phyloP scores from a whole-genome alignment of 2,329 filamentous ascomycete genomes.

The Colletotrichum plurivorum region DNA sequence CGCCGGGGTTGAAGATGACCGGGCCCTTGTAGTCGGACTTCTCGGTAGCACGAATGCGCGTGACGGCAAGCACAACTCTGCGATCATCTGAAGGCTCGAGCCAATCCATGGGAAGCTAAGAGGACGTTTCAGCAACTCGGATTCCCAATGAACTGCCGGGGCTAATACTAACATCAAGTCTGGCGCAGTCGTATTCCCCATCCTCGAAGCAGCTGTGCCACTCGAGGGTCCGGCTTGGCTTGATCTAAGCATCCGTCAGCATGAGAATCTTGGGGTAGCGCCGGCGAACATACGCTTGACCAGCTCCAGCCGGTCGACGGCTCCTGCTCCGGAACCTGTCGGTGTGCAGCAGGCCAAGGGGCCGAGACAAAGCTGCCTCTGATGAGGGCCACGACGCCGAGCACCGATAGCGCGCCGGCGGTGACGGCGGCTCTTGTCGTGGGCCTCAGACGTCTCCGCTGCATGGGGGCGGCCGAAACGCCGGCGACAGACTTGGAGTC shows the following conservation, averaged over 20 bases:
- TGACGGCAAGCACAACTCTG: slow-evolving; percentile 50
- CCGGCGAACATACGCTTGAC: slow-evolving; percentile 17
- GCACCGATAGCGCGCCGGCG: slow-evolving; percentile 19
- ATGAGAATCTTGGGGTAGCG: not conserved
- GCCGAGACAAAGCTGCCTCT: slow-evolving; percentile 12
- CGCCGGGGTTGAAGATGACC: slow-evolving; percentile 54
- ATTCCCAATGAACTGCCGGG: not conserved
- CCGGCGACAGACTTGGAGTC: slow-evolving; percentile 4
- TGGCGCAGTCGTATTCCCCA: slow-evolving; percentile 49
- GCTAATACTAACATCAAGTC: slow-evolving; percentile 48
- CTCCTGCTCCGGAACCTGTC: not conserved
- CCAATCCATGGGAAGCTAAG: slow-evolving; percentile 54
- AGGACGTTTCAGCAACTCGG: not conserved
- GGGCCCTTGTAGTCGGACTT: slow-evolving; percentile 46
- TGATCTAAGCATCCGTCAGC: slow-evolving; percentile 50
- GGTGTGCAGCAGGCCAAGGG: not conserved
- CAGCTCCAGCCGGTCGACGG: slow-evolving; percentile 22
- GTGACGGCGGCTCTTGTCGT: slow-evolving; percentile 10
- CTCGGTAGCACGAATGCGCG: slow-evolving; percentile 50
- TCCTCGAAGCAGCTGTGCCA: slow-evolving; percentile 52
- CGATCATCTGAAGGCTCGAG: slow-evolving; percentile 45
- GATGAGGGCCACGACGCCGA: slow-evolving; percentile 27
- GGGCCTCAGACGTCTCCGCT: not conserved
- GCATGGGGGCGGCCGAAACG: not conserved
- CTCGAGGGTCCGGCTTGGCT: slow-evolving; percentile 46